A percentile compares a stretch with the other conserved stretches of the same genome.
These are phyloP conservation scores for Penicillium longicatenatum DNA, from an alignment of 495 filamentous ascomycete species.

Conservation along the genomic window DNA sequence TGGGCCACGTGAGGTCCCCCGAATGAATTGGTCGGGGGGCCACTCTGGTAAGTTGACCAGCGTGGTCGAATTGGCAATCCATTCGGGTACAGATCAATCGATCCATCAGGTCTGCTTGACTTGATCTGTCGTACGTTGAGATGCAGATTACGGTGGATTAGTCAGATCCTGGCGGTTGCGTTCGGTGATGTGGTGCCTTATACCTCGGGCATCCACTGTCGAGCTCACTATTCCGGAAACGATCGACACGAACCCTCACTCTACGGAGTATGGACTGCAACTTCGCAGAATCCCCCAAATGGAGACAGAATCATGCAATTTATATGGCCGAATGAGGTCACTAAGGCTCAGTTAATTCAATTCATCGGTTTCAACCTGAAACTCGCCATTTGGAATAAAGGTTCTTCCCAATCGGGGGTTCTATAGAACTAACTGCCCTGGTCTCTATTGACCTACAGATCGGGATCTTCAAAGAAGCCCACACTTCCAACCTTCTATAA, in stretches of 20 bases:
- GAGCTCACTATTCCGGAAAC: background rate
- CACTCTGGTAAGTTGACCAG: conserved; percentile 13
- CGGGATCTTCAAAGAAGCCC: conserved; percentile 5
- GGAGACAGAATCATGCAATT: background rate
- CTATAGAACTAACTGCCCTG: conserved; percentile 2
- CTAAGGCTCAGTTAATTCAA: background rate
- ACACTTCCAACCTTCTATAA: conserved; percentile 11
- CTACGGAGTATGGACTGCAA: too few relatives aligned
- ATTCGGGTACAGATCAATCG: background rate
- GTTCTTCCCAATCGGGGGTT: conserved; percentile 2
- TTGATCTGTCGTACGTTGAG: background rate
- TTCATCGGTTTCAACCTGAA: background rate
- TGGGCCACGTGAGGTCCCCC: conserved; percentile 25
- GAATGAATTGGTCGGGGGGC: conserved; percentile 20
- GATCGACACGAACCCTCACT: background rate
- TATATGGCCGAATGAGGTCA: background rate
- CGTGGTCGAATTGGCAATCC: background rate
- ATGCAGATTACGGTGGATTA: background rate
- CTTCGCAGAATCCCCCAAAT: background rate
- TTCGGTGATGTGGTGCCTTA: background rate
- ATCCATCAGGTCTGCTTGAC: background rate
- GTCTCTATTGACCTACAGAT: conserved; percentile 26
- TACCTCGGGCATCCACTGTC: background rate
- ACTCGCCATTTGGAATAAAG: background rate
- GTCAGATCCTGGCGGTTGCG: background rate